Evolutionary conservation across 345 rosid species (phyloP).

Genomic region (Litchi chinensis): DNA sequence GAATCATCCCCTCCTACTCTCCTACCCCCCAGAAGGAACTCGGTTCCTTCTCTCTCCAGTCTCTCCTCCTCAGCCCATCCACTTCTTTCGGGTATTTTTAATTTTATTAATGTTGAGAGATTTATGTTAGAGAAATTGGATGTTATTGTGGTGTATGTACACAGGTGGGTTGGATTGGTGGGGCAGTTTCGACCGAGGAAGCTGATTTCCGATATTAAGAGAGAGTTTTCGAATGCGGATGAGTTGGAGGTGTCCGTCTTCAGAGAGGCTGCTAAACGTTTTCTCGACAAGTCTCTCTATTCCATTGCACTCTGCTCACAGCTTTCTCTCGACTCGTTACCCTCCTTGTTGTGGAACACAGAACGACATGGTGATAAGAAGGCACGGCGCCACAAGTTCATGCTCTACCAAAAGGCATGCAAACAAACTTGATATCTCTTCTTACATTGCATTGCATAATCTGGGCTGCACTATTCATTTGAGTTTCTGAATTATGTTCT

Average conservation of each 20-base stretch:
- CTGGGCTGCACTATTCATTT: neutral
- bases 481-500: neutral
- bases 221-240: slow-evolving; percentile 50
- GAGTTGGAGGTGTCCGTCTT: slow-evolving; percentile 54
- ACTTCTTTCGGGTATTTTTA: slow-evolving; percentile 52
- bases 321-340: slow-evolving; percentile 48
- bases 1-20: slow-evolving; percentile 70
- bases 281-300: slow-evolving; percentile 76
- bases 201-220: slow-evolving; percentile 58
- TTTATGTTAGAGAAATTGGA: neutral
- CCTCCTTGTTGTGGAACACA: slow-evolving; percentile 53
- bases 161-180: slow-evolving; percentile 78
- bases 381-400: slow-evolving; percentile 57
- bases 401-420: slow-evolving; percentile 68
- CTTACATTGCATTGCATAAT: neutral
- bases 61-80: slow-evolving; percentile 62
- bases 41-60: slow-evolving; percentile 73
- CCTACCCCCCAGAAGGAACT: slow-evolving; percentile 51
- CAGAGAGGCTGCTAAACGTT: slow-evolving; percentile 56
- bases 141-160: neutral
- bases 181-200: slow-evolving; percentile 84
- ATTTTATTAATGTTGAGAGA: neutral
- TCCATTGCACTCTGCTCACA: slow-evolving; percentile 65
- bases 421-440: neutral
- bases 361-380: slow-evolving; percentile 64